Base-by-base conservation (phyloP, 768 basidiomycete species). In the Pleurotus citrinopileatus region DNA sequence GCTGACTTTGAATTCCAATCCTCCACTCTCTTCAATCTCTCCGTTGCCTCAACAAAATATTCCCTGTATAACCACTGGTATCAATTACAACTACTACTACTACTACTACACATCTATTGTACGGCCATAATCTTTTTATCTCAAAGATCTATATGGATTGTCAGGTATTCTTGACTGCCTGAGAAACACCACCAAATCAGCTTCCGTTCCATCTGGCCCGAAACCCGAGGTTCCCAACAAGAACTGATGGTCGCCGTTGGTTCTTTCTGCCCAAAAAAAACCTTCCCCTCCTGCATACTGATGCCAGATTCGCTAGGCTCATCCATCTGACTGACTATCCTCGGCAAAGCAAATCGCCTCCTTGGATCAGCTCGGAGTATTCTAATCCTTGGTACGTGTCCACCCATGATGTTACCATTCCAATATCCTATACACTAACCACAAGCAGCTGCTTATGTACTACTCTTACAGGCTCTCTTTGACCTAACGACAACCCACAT, bases 201-300 rank as follows among this genome's bases (percentile, higher is more conserved):
- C 17, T 37, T 19, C 17, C 29, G 38, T 40, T 40, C 20, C 17
- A 4, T 19, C 29, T 51, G 48, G 48, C 29, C 48, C 48, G 48
- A 51, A 34, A 51, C 23, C 48, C 48, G 48, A 51, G 34, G 48
- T 51, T 34, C 34, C 13, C 17, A 40, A 40, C 38, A 40, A n/a
- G 38, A 20, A 44, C 17, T 25, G 48, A 10, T 51, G 20, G n/a
- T 51, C 28, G 28, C 43, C 32, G 20, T 37, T 37, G 48, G 48
- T 29, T 34, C 32, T 32, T 29, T 38, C 6, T n/a, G 12, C 32
- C 32, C 34, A 25, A 51, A 36, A 32, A 17, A 22, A 13, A 34
- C 32, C 1, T n/a, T 34, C 2, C 32, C n/a, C 32, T 34, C 32
- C 2, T 51, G 20, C 17, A 28, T 47, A 28, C 45, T 2, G n/a